These are phyloP conservation scores for Acidiella bohemica DNA, from an alignment of 495 filamentous ascomycete genomes.

Conservation along the genomic window DNA sequence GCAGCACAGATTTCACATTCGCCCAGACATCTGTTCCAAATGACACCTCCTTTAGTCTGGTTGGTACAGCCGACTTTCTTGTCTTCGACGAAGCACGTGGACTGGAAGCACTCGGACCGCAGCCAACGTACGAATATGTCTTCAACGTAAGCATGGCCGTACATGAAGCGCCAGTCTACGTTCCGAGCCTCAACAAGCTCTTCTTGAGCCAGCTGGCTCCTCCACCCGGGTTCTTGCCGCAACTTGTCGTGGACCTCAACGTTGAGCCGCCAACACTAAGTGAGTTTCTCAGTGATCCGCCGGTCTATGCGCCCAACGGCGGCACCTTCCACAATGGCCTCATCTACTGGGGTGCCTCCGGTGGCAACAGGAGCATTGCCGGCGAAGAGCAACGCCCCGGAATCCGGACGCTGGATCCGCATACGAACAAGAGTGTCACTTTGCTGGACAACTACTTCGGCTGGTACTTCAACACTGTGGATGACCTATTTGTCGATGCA, in stretches of 20 bases:
- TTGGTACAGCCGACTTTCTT: conserved; percentile 27
- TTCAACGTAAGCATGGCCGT: conserved; percentile 26
- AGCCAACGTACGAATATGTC: conserved; percentile 24
- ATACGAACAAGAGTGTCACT: conserved; percentile 17
- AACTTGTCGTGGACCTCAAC: conserved; percentile 26
- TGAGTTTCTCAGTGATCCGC: conserved; percentile 28
- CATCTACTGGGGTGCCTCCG: conserved; percentile 16
- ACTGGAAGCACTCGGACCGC: conserved; percentile 27
- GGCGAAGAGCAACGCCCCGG: conserved; percentile 10
- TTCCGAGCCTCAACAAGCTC: conserved; percentile 28
- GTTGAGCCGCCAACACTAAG: conserved; percentile 26
- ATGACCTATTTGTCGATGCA: conserved; percentile 22
- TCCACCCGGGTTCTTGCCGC: conserved; percentile 3
- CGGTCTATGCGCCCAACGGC: conserved; percentile 26
- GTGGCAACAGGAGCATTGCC: conserved; percentile 7
- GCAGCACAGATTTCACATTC: conserved; percentile 13
- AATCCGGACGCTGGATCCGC: conserved; percentile 22
- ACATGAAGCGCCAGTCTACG: conserved; percentile 35
- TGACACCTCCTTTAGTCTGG: conserved; percentile 22
- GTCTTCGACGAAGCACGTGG: conserved; percentile 29
- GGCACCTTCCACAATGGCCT: conserved; percentile 17
- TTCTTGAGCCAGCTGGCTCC: conserved; percentile 17
- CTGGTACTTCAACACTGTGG: conserved; percentile 24
- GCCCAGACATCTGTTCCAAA: conserved; percentile 23
- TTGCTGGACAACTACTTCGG: conserved; percentile 26